Percentiles rank a stretch among this genome's conserved stretches.
Evolutionary conservation across 345 rosid genomes (phyloP).

Genomic region (Citrus medica): DNA sequence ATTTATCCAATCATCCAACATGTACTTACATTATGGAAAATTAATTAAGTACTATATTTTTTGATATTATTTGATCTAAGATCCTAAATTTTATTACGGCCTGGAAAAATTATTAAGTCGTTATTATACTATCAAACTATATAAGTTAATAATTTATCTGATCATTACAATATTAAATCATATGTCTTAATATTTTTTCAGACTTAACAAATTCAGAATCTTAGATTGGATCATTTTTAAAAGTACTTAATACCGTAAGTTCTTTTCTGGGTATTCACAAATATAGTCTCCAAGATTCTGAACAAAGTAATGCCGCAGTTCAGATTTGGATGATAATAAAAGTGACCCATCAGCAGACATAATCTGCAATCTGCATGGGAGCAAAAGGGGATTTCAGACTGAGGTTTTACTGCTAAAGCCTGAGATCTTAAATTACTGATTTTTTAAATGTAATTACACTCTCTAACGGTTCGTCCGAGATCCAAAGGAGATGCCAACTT

Average conservation of each 20-base stretch:
- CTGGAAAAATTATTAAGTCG: too few relatives aligned
- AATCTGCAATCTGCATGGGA: conserved; percentile 7
- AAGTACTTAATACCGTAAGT: background rate
- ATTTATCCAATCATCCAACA: too few relatives aligned
- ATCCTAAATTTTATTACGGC: too few relatives aligned
- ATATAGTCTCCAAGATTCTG: background rate
- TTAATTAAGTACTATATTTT: too few relatives aligned
- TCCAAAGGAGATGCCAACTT: background rate
- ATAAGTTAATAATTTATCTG: too few relatives aligned
- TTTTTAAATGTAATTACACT: background rate
- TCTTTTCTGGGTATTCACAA: background rate
- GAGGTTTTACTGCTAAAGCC: background rate
- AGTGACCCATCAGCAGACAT: background rate
- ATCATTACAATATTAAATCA: too few relatives aligned
- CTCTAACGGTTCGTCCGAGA: conserved; percentile 9
- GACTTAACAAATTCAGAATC: too few relatives aligned
- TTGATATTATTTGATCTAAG: too few relatives aligned
- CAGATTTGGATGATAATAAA: conserved; percentile 3
- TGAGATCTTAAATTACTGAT: background rate
- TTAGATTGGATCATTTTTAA: too few relatives aligned
- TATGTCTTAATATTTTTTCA: too few relatives aligned
- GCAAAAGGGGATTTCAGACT: conserved; percentile 9
- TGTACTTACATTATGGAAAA: too few relatives aligned
- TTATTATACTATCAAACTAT: too few relatives aligned
- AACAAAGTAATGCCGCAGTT: background rate